These are phyloP conservation scores for Colletotrichum trifolii DNA, from an alignment of 2,329 filamentous ascomycete species.

Conservation along the genomic window DNA sequence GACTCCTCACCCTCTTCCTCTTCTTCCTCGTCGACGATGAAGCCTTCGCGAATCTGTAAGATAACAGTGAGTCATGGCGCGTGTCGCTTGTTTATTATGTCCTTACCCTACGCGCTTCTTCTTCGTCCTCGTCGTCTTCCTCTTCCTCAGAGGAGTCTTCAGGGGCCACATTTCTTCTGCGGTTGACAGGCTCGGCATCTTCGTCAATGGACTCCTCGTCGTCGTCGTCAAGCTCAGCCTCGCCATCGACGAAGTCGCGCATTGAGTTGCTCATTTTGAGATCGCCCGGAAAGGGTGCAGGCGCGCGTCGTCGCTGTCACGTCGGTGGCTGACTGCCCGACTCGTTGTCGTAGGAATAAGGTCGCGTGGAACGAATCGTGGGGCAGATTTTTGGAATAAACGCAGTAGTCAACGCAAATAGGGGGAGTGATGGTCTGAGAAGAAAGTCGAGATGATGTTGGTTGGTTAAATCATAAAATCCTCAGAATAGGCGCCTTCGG, in stretches of 20 bases:
- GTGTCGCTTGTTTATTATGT: slow-evolving; percentile 17
- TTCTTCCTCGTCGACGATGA: slow-evolving; percentile 94
- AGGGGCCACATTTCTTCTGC: slow-evolving; percentile 57
- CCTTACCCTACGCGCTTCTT: slow-evolving; percentile 79
- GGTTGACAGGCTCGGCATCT: slow-evolving; percentile 67
- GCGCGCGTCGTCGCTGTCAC: slow-evolving; percentile 9
- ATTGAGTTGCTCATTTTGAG: slow-evolving; percentile 69
- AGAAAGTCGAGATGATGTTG: slow-evolving; percentile 5
- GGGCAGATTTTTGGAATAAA: background rate
- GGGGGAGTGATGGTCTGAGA: background rate
- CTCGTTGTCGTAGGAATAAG: background rate
- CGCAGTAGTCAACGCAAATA: background rate
- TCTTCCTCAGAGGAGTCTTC: slow-evolving; percentile 94
- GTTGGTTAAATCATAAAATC: slow-evolving; percentile 1
- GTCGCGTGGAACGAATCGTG: background rate
- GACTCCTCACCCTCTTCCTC: slow-evolving; percentile 73
- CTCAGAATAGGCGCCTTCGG: slow-evolving; percentile 23
- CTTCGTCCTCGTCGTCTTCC: slow-evolving; percentile 91
- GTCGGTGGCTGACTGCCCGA: slow-evolving; percentile 1
- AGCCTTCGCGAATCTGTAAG: slow-evolving; percentile 85
- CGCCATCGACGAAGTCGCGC: slow-evolving; percentile 83
- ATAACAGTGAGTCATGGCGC: slow-evolving; percentile 16
- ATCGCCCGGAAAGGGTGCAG: slow-evolving; percentile 9
- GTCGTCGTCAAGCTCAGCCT: slow-evolving; percentile 87
- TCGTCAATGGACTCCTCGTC: slow-evolving; percentile 87